Conservation (phyloP, 495 filamentous ascomycete species). For the Aspergillus kassunensis region DNA sequence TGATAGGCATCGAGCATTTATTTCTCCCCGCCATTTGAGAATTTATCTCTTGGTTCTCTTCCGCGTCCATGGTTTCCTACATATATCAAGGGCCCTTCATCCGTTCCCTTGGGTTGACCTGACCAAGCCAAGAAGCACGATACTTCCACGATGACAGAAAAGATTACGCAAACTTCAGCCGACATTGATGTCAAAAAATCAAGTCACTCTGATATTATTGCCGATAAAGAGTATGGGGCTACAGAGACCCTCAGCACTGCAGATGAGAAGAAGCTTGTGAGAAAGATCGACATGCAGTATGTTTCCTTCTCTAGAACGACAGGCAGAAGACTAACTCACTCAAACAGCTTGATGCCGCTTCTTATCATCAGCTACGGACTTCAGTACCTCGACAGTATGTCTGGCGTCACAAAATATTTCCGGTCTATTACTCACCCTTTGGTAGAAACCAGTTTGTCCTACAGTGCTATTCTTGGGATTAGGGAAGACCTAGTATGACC, state of each 20-base stretch:
- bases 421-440: background rate
- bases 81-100: background rate
- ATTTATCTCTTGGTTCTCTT: slow-evolving; percentile 1
- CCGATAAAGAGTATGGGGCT: slow-evolving; percentile 2
- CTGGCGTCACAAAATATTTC: background rate
- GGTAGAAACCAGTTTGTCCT: slow-evolving; percentile 41
- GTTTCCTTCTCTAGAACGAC: background rate
- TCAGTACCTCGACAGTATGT: slow-evolving; percentile 17
- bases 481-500: slow-evolving; percentile 28
- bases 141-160: background rate
- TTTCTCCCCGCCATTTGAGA: background rate
- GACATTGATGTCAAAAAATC: background rate
- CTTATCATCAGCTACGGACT: slow-evolving; percentile 15
- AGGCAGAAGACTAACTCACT: background rate
- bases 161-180: background rate
- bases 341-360: slow-evolving; percentile 13
- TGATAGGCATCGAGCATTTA: background rate
- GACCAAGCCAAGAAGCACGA: background rate
- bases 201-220: background rate
- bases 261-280: slow-evolving; percentile 12
- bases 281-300: slow-evolving; percentile 15
- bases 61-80: background rate
- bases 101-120: background rate
- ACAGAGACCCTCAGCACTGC: background rate
- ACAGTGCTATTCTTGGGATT: slow-evolving; percentile 49